Evolutionary conservation across 169 alveolate species (phyloP).

Genomic region (Eimeria sp.): DNA sequence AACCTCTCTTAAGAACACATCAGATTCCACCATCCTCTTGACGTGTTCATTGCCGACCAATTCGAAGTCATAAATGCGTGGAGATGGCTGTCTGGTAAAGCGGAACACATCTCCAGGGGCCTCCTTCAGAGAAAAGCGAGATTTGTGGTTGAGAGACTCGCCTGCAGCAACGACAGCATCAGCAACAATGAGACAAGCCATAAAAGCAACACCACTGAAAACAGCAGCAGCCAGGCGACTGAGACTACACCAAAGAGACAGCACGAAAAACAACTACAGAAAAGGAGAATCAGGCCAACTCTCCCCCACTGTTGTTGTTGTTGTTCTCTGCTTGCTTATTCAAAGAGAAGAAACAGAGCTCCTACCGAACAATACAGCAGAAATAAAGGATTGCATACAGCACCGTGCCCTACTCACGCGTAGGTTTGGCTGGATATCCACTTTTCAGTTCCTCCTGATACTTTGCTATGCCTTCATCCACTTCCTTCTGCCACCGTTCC

Average conservation of each 20-base stretch:
- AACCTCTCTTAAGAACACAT: not conserved
- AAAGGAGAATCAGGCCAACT: not conserved
- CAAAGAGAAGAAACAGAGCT: not conserved
- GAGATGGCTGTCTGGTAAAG: not conserved
- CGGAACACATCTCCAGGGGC: not conserved
- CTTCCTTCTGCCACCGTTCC: not conserved
- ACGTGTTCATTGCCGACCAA: no score
- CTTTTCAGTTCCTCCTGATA: not conserved
- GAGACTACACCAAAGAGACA: not conserved
- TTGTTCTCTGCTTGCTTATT: no score
- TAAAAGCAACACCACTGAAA: not conserved
- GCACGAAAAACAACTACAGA: not conserved
- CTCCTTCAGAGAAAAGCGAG: not conserved
- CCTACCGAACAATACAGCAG: not conserved
- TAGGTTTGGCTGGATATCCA: not conserved
- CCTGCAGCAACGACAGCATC: not conserved
- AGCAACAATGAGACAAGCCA: not conserved
- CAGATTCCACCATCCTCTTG: slow-evolving; percentile 2
- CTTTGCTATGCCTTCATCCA: not conserved
- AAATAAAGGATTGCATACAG: not conserved
- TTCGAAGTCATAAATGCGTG: not conserved
- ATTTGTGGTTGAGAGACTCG: not conserved
- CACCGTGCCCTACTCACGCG: not conserved
- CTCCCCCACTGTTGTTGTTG: no score
- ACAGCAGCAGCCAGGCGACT: not conserved